A percentile compares a stretch with the other conserved stretches of the same genome.
Conservation (phyloP, 345 rosid species). For the Sisymbrium altissimum region DNA sequence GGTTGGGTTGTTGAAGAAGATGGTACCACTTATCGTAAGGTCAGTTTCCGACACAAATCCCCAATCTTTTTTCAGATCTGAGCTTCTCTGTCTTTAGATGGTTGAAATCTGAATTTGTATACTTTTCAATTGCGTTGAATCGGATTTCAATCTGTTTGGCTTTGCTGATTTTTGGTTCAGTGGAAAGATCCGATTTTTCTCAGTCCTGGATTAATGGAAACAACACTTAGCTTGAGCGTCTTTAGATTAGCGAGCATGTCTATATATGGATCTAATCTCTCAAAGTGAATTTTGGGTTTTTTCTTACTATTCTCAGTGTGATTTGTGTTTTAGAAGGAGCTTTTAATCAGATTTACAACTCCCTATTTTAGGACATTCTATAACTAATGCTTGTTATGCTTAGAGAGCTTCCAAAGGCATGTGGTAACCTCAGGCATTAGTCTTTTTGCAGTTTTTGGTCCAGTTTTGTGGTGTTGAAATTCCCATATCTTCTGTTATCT, state of each 20-base stretch:
- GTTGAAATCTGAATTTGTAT: not conserved
- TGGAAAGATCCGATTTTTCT: not conserved
- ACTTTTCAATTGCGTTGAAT: not conserved
- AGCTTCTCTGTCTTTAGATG: not conserved
- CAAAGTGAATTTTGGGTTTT: not conserved
- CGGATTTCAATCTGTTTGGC: not conserved
- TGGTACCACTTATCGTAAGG: constrained; percentile 96
- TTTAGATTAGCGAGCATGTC: not conserved
- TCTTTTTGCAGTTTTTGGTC: constrained; percentile 3
- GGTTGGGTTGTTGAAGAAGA: constrained; percentile 98
- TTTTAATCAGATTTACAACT: not conserved
- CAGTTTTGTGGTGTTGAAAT: no score
- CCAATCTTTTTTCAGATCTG: constrained; percentile 13
- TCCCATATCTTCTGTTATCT: not conserved
- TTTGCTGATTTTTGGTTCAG: no score
- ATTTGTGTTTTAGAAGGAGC: not conserved
- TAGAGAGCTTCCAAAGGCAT: not conserved
- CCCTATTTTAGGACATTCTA: not conserved
- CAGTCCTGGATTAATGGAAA: not conserved
- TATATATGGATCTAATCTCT: constrained; percentile 15
- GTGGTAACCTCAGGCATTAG: not conserved
- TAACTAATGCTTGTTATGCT: not conserved
- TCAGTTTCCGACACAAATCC: not conserved
- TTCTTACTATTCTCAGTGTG: not conserved
- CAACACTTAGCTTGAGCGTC: not conserved